These are phyloP conservation scores for Phytophthora pluvialis DNA, from an alignment of 352 stramenopile species.

Conservation along the genomic window DNA sequence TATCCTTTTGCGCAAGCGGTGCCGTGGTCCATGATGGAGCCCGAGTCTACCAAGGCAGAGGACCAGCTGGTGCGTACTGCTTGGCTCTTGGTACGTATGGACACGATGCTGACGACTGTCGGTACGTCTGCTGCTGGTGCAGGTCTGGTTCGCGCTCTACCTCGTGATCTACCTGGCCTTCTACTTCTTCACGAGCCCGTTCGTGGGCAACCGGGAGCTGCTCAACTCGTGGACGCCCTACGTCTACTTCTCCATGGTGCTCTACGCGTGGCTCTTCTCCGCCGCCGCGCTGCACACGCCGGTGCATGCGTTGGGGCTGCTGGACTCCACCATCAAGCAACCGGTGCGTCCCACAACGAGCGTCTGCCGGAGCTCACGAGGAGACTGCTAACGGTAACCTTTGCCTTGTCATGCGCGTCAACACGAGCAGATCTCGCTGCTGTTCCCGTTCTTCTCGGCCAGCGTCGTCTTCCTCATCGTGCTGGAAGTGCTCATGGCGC, in stretches of 20 bases:
- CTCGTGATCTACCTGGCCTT: conserved; percentile 84
- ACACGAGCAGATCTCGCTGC: conserved; percentile 60
- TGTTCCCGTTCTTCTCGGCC: conserved; percentile 88
- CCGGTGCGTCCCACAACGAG: conserved; percentile 44
- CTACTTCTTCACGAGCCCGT: conserved; percentile 91
- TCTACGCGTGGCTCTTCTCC: conserved; percentile 87
- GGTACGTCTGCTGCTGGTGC: neutral
- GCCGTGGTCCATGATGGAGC: conserved; percentile 29
- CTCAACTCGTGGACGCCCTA: conserved; percentile 88
- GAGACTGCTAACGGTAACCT: neutral
- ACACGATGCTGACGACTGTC: conserved; percentile 1
- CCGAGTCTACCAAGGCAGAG: conserved; percentile 38
- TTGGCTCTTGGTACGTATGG: no score
- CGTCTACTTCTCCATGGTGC: conserved; percentile 87
- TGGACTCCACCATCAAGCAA: conserved; percentile 87
- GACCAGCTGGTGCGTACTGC: conserved; percentile 44
- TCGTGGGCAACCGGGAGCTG: conserved; percentile 85
- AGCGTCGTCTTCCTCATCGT: conserved; percentile 80
- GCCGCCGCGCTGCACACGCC: conserved; percentile 79
- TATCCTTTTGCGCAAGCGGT: conserved; percentile 6
- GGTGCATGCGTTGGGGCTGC: conserved; percentile 67
- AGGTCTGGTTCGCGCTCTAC: conserved; percentile 89
- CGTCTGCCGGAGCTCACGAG: neutral
- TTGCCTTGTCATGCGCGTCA: neutral
- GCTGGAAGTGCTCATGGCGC: conserved; percentile 73